A percentile compares a stretch with the other conserved stretches of the same genome.
phyloP scores from a whole-genome alignment of 805 yeast species.

The Suhomyces tanzawaensis region DNA sequence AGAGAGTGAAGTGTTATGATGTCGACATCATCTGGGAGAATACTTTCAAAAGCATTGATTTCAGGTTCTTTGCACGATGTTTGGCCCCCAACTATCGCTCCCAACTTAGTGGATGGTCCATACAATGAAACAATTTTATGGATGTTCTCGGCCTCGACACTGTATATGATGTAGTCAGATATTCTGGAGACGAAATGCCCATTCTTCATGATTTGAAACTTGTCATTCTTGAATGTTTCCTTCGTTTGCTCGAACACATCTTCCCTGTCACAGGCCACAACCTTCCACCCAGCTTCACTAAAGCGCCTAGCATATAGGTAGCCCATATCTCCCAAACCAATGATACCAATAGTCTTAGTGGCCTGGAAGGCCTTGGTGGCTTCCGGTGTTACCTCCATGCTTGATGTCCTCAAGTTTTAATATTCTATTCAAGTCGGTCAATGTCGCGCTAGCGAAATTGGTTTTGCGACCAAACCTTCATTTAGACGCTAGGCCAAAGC shows the following conservation, averaged over 20 bases:
- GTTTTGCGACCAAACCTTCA: no score
- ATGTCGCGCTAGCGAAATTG: no score
- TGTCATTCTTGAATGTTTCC: constrained; percentile 37
- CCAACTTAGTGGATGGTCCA: constrained; percentile 85
- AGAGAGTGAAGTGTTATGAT: constrained; percentile 87
- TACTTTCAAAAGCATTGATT: constrained; percentile 75
- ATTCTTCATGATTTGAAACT: constrained; percentile 60
- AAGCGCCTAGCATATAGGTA: constrained; percentile 76
- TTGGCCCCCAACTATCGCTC: constrained; percentile 96
- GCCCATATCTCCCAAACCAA: constrained; percentile 98
- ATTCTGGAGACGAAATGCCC: constrained; percentile 83
- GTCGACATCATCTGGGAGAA: constrained; percentile 74
- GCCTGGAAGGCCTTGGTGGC: constrained; percentile 3
- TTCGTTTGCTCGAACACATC: constrained; percentile 50
- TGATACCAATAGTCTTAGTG: constrained; percentile 73
- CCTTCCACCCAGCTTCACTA: constrained; percentile 82
- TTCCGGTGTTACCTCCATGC: neutral
- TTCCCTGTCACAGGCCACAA: constrained; percentile 84
- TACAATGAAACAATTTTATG: constrained; percentile 66
- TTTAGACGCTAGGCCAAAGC: no score
- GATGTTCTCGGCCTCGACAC: constrained; percentile 90
- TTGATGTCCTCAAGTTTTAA: no score
- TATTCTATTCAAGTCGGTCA: no score
- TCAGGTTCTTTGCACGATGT: constrained; percentile 94
- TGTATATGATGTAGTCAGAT: constrained; percentile 81